Evolutionary conservation across 2,329 filamentous ascomycete species (phyloP).

Genomic region (Microthyrium microscopicum): DNA sequence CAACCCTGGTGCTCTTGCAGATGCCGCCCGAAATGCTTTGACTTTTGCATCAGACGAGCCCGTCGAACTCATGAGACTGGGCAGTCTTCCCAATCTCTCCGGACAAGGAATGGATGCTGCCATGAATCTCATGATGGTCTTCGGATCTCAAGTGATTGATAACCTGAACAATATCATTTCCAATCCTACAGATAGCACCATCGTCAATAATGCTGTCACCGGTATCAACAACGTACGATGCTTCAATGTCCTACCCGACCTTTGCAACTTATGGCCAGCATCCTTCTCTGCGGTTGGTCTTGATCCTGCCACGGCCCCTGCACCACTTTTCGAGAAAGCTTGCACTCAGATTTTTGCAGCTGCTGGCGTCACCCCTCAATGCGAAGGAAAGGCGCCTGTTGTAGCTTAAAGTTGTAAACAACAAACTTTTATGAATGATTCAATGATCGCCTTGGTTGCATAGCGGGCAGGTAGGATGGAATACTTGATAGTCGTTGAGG

Average conservation of each 20-base stretch:
- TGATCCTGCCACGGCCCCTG: neutral
- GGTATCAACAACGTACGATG: conserved; percentile 12
- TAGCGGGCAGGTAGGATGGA: too few relatives aligned
- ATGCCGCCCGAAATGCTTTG: conserved; percentile 6
- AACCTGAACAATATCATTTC: conserved; percentile 9
- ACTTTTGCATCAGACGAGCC: conserved; percentile 11
- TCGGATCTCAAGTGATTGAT: conserved; percentile 10
- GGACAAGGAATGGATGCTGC: conserved; percentile 4
- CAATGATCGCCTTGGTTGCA: too few relatives aligned
- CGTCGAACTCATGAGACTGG: conserved; percentile 10
- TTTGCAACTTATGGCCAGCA: conserved; percentile 8
- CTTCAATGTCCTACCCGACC: conserved; percentile 12
- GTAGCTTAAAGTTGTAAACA: too few relatives aligned
- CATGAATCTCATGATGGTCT: conserved; percentile 8
- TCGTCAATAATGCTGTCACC: conserved; percentile 7
- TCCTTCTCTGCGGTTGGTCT: neutral
- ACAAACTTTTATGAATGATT: too few relatives aligned
- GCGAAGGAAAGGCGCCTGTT: too few relatives aligned
- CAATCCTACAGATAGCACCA: conserved; percentile 5
- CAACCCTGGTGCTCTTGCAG: conserved; percentile 9
- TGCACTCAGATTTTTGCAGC: too few relatives aligned
- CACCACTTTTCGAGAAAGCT: neutral
- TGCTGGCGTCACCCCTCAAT: too few relatives aligned
- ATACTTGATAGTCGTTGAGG: too few relatives aligned
- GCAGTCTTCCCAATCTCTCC: conserved; percentile 4